Conservation (phyloP, 106 monocot genomes). For the Triglochin maritima region DNA sequence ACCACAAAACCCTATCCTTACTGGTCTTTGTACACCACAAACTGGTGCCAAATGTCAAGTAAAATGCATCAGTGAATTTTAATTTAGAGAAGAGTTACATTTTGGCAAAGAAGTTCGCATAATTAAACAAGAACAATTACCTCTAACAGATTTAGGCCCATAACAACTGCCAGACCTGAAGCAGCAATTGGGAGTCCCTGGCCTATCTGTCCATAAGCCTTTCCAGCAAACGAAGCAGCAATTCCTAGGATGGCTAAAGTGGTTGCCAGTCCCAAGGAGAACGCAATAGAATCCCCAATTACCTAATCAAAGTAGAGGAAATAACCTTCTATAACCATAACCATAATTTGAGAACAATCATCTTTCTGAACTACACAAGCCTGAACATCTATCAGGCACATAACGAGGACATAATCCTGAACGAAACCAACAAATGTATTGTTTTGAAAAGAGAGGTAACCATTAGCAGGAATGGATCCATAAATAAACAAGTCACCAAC, state of each 20-base stretch:
- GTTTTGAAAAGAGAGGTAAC: no score
- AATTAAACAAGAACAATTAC: conserved; percentile 22
- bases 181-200: conserved; percentile 90
- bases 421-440: no score
- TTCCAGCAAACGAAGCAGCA: conserved; percentile 98
- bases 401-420: no score
- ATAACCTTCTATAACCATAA: background rate
- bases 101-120: background rate
- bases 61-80: no score
- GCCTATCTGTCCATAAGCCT: conserved; percentile 96
- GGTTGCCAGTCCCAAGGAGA: conserved; percentile 89
- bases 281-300: conserved; percentile 68
- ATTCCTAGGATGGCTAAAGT: conserved; percentile 87
- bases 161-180: conserved; percentile 72
- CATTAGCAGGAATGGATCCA: no score
- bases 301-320: conserved; percentile 24
- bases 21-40: no score
- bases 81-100: background rate
- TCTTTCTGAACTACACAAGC: no score
- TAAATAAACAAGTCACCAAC: no score
- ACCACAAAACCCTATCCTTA: no score
- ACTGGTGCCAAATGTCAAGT: no score
- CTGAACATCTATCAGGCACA: no score
- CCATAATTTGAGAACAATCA: no score
- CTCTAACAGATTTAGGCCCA: conserved; percentile 93